These are phyloP conservation scores for Gastrolobium bilobum DNA, from an alignment of 306 rosid species.

Conservation along the genomic window DNA sequence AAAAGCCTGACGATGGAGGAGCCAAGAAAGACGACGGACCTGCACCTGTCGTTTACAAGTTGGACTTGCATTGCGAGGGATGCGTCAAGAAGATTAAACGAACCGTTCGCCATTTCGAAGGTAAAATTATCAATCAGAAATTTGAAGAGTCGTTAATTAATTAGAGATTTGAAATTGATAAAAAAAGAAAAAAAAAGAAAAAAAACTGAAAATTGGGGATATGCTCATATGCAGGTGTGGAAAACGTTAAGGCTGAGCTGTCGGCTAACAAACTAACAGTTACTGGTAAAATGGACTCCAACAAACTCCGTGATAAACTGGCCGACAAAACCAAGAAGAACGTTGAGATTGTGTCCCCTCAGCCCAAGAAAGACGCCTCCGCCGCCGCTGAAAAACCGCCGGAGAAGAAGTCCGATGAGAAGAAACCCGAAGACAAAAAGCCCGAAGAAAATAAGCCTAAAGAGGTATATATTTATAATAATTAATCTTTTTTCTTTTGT, in stretches of 20 bases:
- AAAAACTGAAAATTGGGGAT: neutral
- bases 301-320: constrained; percentile 59
- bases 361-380: constrained; percentile 68
- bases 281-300: constrained; percentile 69
- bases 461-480: constrained; percentile 49
- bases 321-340: constrained; percentile 74
- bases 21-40: constrained; percentile 69
- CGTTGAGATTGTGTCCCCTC: constrained; percentile 79
- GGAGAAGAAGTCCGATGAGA: constrained; percentile 71
- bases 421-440: constrained; percentile 64
- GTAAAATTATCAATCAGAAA: constrained; percentile 43
- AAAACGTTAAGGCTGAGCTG: constrained; percentile 66
- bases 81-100: constrained; percentile 79
- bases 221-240: constrained; percentile 81
- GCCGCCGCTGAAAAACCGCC: constrained; percentile 67
- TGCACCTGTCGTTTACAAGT: constrained; percentile 65
- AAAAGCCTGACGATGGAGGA: constrained; percentile 62
- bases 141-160: no score
- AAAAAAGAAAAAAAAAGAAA: neutral
- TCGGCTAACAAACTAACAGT: constrained; percentile 72
- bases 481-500: no score
- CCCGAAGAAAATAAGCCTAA: constrained; percentile 70
- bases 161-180: neutral
- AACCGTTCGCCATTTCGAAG: constrained; percentile 60
- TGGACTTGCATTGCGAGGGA: constrained; percentile 91